Evolutionary conservation across 768 basidiomycete species (phyloP).

Genomic region (Lactifluus volemus): DNA sequence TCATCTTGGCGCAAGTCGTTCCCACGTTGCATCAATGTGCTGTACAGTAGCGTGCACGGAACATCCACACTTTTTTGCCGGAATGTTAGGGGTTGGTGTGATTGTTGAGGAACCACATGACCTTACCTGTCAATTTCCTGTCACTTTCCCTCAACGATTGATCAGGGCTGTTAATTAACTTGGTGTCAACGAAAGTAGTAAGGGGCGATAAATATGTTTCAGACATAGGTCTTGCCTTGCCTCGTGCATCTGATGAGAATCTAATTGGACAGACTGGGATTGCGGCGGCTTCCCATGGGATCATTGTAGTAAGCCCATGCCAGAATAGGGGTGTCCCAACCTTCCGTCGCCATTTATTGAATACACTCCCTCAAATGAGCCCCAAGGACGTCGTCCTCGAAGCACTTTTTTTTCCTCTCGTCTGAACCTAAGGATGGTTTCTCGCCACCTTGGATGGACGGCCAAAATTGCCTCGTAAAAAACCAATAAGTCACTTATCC

Average conservation of each 20-base stretch:
- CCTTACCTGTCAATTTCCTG: neutral
- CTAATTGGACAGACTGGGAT: neutral
- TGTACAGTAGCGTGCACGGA: too few relatives aligned
- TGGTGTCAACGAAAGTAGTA: constrained; percentile 9
- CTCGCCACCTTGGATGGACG: too few relatives aligned
- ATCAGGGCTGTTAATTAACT: neutral
- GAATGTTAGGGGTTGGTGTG: neutral
- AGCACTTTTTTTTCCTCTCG: neutral
- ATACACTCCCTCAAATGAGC: neutral
- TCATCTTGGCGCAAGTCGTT: neutral
- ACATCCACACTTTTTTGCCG: neutral
- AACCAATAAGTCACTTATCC: neutral
- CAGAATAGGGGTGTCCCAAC: neutral
- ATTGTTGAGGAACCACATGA: neutral
- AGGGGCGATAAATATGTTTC: constrained; percentile 9
- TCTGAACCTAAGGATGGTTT: neutral
- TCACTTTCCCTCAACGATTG: neutral
- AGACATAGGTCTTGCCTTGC: neutral
- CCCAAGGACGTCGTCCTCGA: neutral
- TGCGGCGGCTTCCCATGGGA: neutral
- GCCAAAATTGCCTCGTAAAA: neutral
- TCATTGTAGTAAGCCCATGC: neutral
- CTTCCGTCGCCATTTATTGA: neutral
- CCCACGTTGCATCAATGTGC: neutral
- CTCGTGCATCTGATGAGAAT: constrained; percentile 11